Percentiles rank a stretch among this genome's conserved stretches.
These are phyloP conservation scores for Blastobotrys arbuscula DNA, from an alignment of 1,139 yeast species.

Conservation along the genomic window DNA sequence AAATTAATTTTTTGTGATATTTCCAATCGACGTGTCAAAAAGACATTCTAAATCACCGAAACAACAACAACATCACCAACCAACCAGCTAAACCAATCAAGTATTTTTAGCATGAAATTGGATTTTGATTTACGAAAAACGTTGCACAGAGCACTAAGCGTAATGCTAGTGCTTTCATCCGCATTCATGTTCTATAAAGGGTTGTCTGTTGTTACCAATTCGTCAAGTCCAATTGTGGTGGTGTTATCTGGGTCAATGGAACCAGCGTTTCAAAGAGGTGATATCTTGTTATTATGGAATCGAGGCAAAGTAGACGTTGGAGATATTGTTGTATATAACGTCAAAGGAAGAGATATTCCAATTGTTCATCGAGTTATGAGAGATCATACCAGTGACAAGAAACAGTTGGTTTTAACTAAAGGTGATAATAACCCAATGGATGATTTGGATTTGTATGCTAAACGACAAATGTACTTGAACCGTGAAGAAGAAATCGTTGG, in stretches of 20 bases:
- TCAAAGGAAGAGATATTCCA: constrained; percentile 75
- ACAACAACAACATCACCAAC: neutral
- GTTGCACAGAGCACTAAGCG: constrained; percentile 54
- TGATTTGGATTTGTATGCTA: constrained; percentile 79
- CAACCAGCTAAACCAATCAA: neutral
- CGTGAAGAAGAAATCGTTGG: constrained; percentile 78
- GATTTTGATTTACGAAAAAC: constrained; percentile 25
- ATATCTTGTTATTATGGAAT: constrained; percentile 86
- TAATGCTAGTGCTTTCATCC: constrained; percentile 75
- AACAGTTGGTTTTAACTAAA: constrained; percentile 79
- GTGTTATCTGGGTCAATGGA: constrained; percentile 99
- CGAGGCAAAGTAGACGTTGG: constrained; percentile 74
- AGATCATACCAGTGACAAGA: constrained; percentile 51
- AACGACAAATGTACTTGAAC: constrained; percentile 69
- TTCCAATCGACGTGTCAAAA: neutral
- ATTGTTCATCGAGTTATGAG: constrained; percentile 93
- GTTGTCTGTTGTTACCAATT: constrained; percentile 67
- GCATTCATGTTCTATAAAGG: constrained; percentile 94
- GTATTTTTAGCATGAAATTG: constrained; percentile 9
- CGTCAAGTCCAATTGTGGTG: constrained; percentile 92
- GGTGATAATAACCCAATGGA: constrained; percentile 96
- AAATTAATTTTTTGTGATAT: no score
- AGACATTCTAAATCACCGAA: neutral
- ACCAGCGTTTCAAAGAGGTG: constrained; percentile 99
- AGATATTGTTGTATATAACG: constrained; percentile 94